These are phyloP conservation scores for Backusella tuberculispora DNA, from an alignment of 192 early-diverging fungal genomes.

Conservation along the genomic window DNA sequence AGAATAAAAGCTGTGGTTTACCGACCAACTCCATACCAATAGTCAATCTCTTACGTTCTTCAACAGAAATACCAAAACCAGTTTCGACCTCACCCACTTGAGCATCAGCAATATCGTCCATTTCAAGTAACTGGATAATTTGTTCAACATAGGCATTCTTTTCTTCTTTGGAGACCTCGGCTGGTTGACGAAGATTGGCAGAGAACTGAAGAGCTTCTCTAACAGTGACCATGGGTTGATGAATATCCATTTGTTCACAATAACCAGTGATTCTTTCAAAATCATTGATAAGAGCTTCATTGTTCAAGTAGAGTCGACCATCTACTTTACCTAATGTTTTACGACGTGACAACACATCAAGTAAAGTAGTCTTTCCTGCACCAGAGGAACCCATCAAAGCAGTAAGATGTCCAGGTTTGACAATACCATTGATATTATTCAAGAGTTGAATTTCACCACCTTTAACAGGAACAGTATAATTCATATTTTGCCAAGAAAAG, in stretches of 20 bases:
- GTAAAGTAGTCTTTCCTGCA: slow-evolving; percentile 77
- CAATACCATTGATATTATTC: slow-evolving; percentile 68
- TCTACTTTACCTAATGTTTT: slow-evolving; percentile 70
- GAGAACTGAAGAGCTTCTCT: slow-evolving; percentile 78
- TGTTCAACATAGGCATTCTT: slow-evolving; percentile 77
- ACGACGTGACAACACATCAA: slow-evolving; percentile 74
- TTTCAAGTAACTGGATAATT: slow-evolving; percentile 74
- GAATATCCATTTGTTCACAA: slow-evolving; percentile 86
- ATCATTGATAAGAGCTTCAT: slow-evolving; percentile 58
- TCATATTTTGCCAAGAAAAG: slow-evolving; percentile 66
- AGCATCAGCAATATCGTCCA: slow-evolving; percentile 72
- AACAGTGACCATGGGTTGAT: slow-evolving; percentile 74
- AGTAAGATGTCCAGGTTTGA: slow-evolving; percentile 72
- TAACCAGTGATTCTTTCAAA: slow-evolving; percentile 77
- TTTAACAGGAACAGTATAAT: slow-evolving; percentile 74
- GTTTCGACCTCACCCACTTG: slow-evolving; percentile 71
- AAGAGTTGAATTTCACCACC: slow-evolving; percentile 67
- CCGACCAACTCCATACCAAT: slow-evolving; percentile 87
- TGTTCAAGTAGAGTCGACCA: slow-evolving; percentile 70
- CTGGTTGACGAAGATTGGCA: slow-evolving; percentile 74
- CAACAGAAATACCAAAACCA: slow-evolving; percentile 80
- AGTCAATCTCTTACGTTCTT: slow-evolving; percentile 86
- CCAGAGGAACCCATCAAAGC: slow-evolving; percentile 82
- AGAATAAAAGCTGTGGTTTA: slow-evolving; percentile 76
- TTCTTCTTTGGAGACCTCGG: slow-evolving; percentile 59